Base-by-base conservation (phyloP, 352 stramenopile species). In the Pythium dissimile region DNA sequence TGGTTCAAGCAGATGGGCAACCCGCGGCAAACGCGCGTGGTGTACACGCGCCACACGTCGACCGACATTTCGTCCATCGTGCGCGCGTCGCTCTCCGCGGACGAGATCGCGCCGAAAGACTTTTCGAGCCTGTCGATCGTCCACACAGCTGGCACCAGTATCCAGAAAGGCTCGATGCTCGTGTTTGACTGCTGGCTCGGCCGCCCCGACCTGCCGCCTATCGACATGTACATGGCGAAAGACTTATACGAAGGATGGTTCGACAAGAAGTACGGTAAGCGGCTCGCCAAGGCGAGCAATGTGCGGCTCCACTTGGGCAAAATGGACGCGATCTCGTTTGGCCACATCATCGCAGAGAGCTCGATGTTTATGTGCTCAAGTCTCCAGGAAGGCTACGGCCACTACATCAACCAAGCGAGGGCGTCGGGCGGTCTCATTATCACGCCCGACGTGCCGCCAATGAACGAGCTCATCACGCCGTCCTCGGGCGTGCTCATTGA, bases 321-420 rank as follows among this genome's bases (percentile, higher is more conserved):
- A 5, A 50, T 77, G 5, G 65, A 59, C 15, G 64, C 66, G 13
- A 45, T 67, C 31, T 64, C 71, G 9, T 88, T 84, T 55, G 73
- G 74, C 35, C 70, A 73, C 27, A 55, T 85, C 49, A 68, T 88
- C 44, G 69, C 69, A 4, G 71, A 85, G 34, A 56, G 67, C 1
- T 64, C 74, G 10, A 78, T 77, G 54, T 78, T 85, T 49, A 50
- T 88, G 62, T 88, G 77, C 42, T 66, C 77, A 15, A 88, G 77
- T 55, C 21, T 70, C 21, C 62, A 75, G 31, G 77, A 88, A 49
- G 75, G 77, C 6, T 87, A 78, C 34, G 77, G 75, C 3, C 75
- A 83, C 59, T 86, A 86, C 54, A 83, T 83, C 53, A 86, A 86
- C 64, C 75, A 86, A 42, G 75, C 75, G 15, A 69, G 72, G 9